A percentile compares a stretch with the other conserved stretches of the same genome.
phyloP scores from a whole-genome alignment of 306 rosid species.

The Urtica urens region DNA sequence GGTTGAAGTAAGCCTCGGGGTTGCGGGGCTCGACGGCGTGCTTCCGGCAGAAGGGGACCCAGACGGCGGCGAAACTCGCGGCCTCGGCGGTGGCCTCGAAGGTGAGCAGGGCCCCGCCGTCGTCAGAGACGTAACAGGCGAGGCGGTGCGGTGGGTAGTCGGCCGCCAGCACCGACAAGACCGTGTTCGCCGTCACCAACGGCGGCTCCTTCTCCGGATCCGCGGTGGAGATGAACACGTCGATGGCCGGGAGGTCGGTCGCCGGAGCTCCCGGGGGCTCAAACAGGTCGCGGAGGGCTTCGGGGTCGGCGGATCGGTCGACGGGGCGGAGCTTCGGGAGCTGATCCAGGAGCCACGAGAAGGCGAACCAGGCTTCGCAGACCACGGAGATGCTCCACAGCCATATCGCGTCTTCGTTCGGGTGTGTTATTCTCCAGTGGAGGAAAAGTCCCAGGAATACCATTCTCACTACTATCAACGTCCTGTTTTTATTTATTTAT shows the following conservation, averaged over 20 bases:
- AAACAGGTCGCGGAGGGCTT: slow-evolving; percentile 51
- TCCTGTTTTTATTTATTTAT: too few species aligned
- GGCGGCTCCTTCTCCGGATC: slow-evolving; percentile 82
- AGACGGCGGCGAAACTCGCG: slow-evolving; percentile 67
- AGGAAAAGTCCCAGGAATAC: slow-evolving; percentile 44
- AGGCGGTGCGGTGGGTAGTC: slow-evolving; percentile 77
- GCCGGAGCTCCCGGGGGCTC: slow-evolving; percentile 56
- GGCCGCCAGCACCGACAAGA: slow-evolving; percentile 61
- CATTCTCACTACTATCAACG: slow-evolving; percentile 41
- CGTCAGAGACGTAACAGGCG: slow-evolving; percentile 74
- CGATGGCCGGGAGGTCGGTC: slow-evolving; percentile 76
- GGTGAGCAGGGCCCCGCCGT: slow-evolving; percentile 78
- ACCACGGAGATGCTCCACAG: slow-evolving; percentile 70
- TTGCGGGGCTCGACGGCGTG: slow-evolving; percentile 72
- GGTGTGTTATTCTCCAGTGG: slow-evolving; percentile 48
- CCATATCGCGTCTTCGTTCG: slow-evolving; percentile 71
- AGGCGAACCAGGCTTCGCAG: slow-evolving; percentile 82
- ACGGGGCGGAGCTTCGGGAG: slow-evolving; percentile 77
- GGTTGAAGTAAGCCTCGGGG: slow-evolving; percentile 58
- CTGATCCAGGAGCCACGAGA: slow-evolving; percentile 79
- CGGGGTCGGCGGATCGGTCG: slow-evolving; percentile 41
- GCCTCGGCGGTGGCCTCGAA: slow-evolving; percentile 91
- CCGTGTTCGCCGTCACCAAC: slow-evolving; percentile 74
- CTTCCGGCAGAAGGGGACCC: slow-evolving; percentile 80
- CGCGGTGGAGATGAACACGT: slow-evolving; percentile 66